These are phyloP conservation scores for Zea mays DNA, from an alignment of 176 grass and related monocot species.

Conservation along the genomic window Zm-B73-REFERENCE-NAM-5.0 NC_050104.1:74656001-74656500, in stretches of 20 bases:
- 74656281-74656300: background rate
- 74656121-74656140: background rate
- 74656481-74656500: background rate
- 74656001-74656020: too few species aligned
- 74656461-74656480: background rate
- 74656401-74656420: background rate
- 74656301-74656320: background rate
- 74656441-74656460: background rate
- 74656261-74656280: slow-evolving; percentile 16
- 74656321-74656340: background rate
- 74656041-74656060: background rate
- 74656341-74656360: slow-evolving; percentile 5
- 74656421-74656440: background rate
- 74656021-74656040: background rate
- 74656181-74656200: background rate
- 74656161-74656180: slow-evolving; percentile 28
- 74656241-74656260: slow-evolving; percentile 14
- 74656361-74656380: slow-evolving; percentile 1
- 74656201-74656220: background rate
- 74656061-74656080: background rate
- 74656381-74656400: background rate
- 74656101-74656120: slow-evolving; percentile 9
- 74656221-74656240: slow-evolving; percentile 21
- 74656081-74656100: background rate
- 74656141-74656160: background rate